These are phyloP conservation scores for Hypsizygus marmoreus DNA, from an alignment of 768 basidiomycete genomes.

Conservation along the genomic window DNA sequence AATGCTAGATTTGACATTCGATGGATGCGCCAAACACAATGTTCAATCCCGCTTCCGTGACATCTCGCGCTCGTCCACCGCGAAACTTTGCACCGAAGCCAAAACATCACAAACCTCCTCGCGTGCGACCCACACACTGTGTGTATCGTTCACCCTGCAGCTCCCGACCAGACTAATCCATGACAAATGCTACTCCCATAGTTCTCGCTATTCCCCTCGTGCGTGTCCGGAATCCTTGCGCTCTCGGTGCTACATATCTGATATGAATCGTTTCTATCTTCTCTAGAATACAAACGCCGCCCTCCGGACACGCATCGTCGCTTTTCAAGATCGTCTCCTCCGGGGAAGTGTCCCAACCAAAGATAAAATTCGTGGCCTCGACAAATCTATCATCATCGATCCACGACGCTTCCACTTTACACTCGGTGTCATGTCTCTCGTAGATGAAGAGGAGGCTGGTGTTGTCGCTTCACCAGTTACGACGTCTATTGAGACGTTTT, in stretches of 20 bases:
- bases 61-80: too few species aligned
- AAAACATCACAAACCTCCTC: too few species aligned
- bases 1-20: too few species aligned
- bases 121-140: not conserved
- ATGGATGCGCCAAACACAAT: too few species aligned
- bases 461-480: too few species aligned
- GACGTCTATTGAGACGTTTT: too few species aligned
- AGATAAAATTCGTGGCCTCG: constrained; percentile 50
- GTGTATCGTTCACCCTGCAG: not conserved
- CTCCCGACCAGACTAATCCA: constrained; percentile 1
- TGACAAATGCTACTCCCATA: constrained; percentile 3
- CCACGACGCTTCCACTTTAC: constrained; percentile 70
- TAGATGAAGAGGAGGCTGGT: constrained; percentile 14
- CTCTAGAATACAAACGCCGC: constrained; percentile 43
- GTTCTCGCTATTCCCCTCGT: constrained; percentile 37
- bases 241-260: not conserved
- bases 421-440: constrained; percentile 71
- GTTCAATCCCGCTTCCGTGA: too few species aligned
- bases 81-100: too few species aligned
- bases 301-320: constrained; percentile 35
- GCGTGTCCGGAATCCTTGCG: constrained; percentile 3
- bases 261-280: not conserved
- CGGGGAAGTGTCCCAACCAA: constrained; percentile 9
- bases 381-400: constrained; percentile 58
- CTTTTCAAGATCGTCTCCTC: constrained; percentile 47